Evolutionary conservation across 2,329 filamentous ascomycete species (phyloP), one percentile per base, ranked within the genome.

Genomic region (Beauveria brongniartii): DNA sequence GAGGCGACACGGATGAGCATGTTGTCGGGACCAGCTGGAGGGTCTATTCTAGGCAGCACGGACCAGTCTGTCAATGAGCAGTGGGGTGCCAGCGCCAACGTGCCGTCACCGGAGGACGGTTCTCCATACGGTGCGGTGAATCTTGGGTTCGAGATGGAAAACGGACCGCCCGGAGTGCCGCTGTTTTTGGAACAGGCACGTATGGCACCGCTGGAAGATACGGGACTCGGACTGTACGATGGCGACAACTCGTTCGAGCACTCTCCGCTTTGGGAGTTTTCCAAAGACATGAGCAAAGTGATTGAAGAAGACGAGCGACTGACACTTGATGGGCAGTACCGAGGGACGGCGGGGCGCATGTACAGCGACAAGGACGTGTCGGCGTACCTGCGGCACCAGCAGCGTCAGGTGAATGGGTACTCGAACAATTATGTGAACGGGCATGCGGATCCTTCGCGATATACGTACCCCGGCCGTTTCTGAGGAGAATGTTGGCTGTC

Each of bases 281-380:
- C 46, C 8, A 59, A 26, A 37, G 56, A 59, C n/a, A 59, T 59
- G 56, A 43, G 18, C 37, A 43, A 37, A 40, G 56, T 20, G 4
- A 51, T 59, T 22, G 37, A n/a, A 10, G 46, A 59, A 30, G 56
- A 59, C 24, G 56, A 43, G 46, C 22, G 12, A 5, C 47, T 52
- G 18, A 43, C 55, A 12, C n/a, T 37, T 8, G 22, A 26, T 10
- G 16, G 24, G n/a, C 47, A 43, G 24, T 18, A 51, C 1, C 34
- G 10, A 10, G 34, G 1, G 3, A 12, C 20, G 22, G 24, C 22
- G 18, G 22, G 5, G 16, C 56, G 8, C 8, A 51, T 24, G 5
- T 59, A 59, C 22, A 59, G 34, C 47, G 56, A 59, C 56, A 59
- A 59, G 37, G 56, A 59, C 20, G 56, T 59, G 12, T 59, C 56